Percentiles rank a stretch among this genome's conserved stretches.
phyloP scores from a whole-genome alignment of 768 basidiomycete species.

The Mycena rosella region DNA sequence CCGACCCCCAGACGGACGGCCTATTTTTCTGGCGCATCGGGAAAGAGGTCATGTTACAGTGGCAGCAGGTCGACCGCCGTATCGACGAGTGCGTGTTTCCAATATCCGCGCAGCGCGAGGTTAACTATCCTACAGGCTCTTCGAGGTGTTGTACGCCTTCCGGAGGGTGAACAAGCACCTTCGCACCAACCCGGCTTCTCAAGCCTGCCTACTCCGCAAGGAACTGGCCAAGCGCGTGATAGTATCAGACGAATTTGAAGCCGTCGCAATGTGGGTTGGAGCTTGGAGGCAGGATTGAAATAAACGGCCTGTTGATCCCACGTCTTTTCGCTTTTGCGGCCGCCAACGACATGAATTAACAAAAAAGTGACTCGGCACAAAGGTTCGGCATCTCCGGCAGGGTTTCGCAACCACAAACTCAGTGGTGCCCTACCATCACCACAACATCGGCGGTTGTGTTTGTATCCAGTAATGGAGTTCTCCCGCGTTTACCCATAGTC shows the following conservation, averaged over 20 bases:
- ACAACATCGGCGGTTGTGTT: too few species aligned
- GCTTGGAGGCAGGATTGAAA: neutral
- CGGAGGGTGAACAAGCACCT: slow-evolving; percentile 16
- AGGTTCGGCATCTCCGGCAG: too few species aligned
- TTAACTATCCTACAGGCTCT: slow-evolving; percentile 5
- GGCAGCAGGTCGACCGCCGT: slow-evolving; percentile 18
- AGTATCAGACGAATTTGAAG: slow-evolving; percentile 14
- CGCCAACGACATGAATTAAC: too few species aligned
- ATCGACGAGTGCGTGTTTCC: slow-evolving; percentile 19
- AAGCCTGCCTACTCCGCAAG: neutral
- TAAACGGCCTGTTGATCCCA: too few species aligned
- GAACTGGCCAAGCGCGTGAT: neutral
- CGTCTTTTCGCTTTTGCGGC: too few species aligned
- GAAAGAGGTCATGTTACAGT: slow-evolving; percentile 25
- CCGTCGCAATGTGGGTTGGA: slow-evolving; percentile 5
- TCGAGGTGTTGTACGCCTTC: slow-evolving; percentile 13
- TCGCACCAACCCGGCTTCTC: neutral
- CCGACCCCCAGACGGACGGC: neutral
- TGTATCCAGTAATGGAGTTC: too few species aligned
- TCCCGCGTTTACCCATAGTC: too few species aligned
- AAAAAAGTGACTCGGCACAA: too few species aligned
- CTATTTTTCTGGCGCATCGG: slow-evolving; percentile 22
- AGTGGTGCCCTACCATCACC: too few species aligned
- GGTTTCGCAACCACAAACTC: too few species aligned
- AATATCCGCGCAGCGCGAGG: neutral